Evolutionary conservation across 208 protist species (phyloP).

Genomic region (Leishmania lainsoni): DNA sequence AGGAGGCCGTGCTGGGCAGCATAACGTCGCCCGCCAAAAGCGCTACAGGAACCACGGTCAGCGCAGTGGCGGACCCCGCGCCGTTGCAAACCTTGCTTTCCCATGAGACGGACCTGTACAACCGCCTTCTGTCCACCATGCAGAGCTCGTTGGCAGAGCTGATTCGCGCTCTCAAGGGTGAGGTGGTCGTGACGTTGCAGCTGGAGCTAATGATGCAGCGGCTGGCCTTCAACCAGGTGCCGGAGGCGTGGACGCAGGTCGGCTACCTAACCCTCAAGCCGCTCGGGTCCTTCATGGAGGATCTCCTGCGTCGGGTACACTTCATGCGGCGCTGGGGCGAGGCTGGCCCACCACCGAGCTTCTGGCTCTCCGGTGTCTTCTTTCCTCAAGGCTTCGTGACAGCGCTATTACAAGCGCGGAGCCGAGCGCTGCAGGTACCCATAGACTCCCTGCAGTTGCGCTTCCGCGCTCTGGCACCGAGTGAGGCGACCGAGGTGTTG

Average conservation of each 20-base stretch:
- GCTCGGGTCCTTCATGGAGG: slow-evolving; percentile 93
- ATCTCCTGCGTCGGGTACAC: slow-evolving; percentile 86
- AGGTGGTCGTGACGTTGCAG: slow-evolving; percentile 85
- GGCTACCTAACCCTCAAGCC: slow-evolving; percentile 96
- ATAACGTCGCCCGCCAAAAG: slow-evolving; percentile 13
- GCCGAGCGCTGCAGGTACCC: slow-evolving; percentile 77
- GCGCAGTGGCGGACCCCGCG: slow-evolving; percentile 49
- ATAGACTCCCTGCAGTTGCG: slow-evolving; percentile 89
- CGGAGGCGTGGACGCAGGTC: slow-evolving; percentile 83
- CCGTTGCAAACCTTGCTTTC: slow-evolving; percentile 83
- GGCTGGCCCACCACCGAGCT: slow-evolving; percentile 84
- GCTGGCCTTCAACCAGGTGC: slow-evolving; percentile 90
- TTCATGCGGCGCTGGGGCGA: slow-evolving; percentile 93
- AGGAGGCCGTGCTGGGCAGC: slow-evolving; percentile 45
- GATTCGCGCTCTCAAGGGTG: slow-evolving; percentile 80
- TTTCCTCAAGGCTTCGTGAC: slow-evolving; percentile 97
- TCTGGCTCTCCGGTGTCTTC: slow-evolving; percentile 98
- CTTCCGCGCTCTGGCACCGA: slow-evolving; percentile 48
- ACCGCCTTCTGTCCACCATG: slow-evolving; percentile 67
- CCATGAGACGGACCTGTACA: slow-evolving; percentile 92
- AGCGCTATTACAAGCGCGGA: slow-evolving; percentile 88
- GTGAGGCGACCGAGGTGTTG: slow-evolving; percentile 29
- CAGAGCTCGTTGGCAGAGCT: slow-evolving; percentile 60
- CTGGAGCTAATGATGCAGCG: slow-evolving; percentile 79
- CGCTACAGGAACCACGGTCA: neutral